These are phyloP conservation scores for Castanospermum australe DNA, from an alignment of 306 rosid species.

Conservation along the genomic window DNA sequence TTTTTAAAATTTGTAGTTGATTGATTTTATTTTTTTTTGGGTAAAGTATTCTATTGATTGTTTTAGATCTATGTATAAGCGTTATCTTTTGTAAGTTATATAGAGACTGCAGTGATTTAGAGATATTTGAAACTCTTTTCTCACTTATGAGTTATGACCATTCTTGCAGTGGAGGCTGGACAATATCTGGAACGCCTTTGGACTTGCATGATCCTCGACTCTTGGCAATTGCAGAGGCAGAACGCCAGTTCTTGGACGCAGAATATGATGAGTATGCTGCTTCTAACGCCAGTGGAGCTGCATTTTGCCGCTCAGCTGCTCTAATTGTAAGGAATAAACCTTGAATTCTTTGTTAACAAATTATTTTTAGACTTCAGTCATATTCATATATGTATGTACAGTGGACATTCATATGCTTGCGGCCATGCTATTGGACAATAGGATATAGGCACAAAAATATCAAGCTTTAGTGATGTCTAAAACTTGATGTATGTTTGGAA, in stretches of 20 bases:
- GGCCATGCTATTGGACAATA: background rate
- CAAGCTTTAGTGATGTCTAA: background rate
- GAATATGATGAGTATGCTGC: constrained; percentile 95
- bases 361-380: background rate
- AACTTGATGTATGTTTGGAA: background rate
- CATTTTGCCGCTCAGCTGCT: constrained; percentile 95
- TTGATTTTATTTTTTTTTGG: background rate
- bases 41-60: too few species aligned
- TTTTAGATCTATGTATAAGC: background rate
- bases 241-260: constrained; percentile 80
- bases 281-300: constrained; percentile 87
- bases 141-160: background rate
- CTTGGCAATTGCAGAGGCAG: constrained; percentile 96
- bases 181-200: constrained; percentile 95
- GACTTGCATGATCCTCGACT: constrained; percentile 93
- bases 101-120: background rate
- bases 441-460: background rate
- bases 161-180: constrained; percentile 82
- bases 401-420: background rate
- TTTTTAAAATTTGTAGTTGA: background rate
- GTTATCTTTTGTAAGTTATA: background rate
- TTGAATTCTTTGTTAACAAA: background rate
- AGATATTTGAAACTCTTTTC: background rate
- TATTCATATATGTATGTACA: background rate
- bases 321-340: constrained; percentile 66